Conservation (phyloP, 148 eudicot genomes). For the Suaeda aralocaspica region DNA sequence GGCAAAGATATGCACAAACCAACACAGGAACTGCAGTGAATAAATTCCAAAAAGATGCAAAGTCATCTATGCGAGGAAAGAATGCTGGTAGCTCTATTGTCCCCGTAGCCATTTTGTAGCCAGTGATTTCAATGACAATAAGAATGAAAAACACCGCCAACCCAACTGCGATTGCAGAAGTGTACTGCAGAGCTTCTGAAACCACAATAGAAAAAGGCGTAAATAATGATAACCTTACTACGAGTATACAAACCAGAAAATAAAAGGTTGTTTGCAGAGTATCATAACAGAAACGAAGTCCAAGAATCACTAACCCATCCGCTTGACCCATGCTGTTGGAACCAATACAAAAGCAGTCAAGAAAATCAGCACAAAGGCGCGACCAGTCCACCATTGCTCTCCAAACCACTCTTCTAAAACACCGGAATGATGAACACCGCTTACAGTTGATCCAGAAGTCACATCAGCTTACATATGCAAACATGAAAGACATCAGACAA, state of each 20-base stretch:
- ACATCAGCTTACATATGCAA: conserved; percentile 52
- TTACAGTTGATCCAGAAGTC: conserved; percentile 65
- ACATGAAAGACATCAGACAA: background rate
- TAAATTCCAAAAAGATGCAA: conserved; percentile 55
- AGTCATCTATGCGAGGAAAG: conserved; percentile 52
- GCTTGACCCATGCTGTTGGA: conserved; percentile 63
- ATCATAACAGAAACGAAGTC: background rate
- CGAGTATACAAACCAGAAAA: background rate
- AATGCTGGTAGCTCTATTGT: conserved; percentile 56
- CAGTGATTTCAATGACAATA: conserved; percentile 58
- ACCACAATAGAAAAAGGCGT: conserved; percentile 1
- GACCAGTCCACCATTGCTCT: conserved; percentile 57
- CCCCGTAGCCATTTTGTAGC: conserved; percentile 65
- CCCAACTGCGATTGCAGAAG: conserved; percentile 82
- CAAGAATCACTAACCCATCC: conserved; percentile 56
- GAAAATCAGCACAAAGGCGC: conserved; percentile 51
- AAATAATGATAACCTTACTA: background rate
- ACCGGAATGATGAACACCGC: conserved; percentile 67
- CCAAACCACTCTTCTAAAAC: conserved; percentile 78
- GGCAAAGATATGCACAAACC: conserved; percentile 90
- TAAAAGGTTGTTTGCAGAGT: background rate
- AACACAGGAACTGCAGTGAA: conserved; percentile 90
- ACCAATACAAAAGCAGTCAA: conserved; percentile 48
- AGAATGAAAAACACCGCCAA: conserved; percentile 77
- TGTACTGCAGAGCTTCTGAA: conserved; percentile 81